A percentile compares a stretch with the other conserved stretches of the same genome.
phyloP scores from a whole-genome alignment of 768 basidiomycete species.

The Hypholoma sublateritium region DNA sequence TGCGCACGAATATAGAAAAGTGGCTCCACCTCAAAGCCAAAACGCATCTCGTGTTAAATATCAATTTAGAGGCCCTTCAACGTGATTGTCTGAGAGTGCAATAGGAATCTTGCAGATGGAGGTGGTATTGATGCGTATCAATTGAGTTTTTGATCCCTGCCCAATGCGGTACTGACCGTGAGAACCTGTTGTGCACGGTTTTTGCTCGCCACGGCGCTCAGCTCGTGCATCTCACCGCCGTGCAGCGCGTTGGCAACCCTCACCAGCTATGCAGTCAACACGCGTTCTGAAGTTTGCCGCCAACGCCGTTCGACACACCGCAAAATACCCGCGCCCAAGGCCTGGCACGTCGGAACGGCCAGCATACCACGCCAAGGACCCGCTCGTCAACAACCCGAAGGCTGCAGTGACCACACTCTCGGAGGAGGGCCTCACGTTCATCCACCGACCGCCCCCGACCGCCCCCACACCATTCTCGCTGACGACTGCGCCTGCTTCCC shows the following conservation, averaged over 20 bases:
- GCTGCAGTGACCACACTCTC: constrained; percentile 49
- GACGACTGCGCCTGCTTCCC: constrained; percentile 68
- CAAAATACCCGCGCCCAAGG: constrained; percentile 47
- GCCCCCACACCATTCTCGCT: constrained; percentile 73
- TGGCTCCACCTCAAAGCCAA: no score
- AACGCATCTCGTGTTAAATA: no score
- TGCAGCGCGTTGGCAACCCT: constrained; percentile 5
- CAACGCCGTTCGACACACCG: constrained; percentile 34
- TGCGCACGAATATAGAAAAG: no score
- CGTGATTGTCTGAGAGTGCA: no score
- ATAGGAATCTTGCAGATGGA: neutral
- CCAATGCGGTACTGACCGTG: constrained; percentile 11
- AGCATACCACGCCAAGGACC: constrained; percentile 58
- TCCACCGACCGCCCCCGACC: constrained; percentile 83
- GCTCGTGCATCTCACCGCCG: neutral
- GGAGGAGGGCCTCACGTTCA: constrained; percentile 68
- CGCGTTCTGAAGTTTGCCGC: constrained; percentile 17
- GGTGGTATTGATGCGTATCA: neutral
- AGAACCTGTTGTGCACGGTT: constrained; percentile 8
- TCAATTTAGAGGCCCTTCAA: no score
- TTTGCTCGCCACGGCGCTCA: constrained; percentile 8
- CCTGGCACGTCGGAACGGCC: constrained; percentile 54
- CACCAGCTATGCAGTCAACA: constrained; percentile 16
- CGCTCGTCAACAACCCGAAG: constrained; percentile 50
- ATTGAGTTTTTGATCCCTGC: neutral